A percentile compares a stretch with the other conserved stretches of the same genome.
Evolutionary conservation across 495 filamentous ascomycete genomes (phyloP).

Genomic region (Hypoxylon lenormandii): DNA sequence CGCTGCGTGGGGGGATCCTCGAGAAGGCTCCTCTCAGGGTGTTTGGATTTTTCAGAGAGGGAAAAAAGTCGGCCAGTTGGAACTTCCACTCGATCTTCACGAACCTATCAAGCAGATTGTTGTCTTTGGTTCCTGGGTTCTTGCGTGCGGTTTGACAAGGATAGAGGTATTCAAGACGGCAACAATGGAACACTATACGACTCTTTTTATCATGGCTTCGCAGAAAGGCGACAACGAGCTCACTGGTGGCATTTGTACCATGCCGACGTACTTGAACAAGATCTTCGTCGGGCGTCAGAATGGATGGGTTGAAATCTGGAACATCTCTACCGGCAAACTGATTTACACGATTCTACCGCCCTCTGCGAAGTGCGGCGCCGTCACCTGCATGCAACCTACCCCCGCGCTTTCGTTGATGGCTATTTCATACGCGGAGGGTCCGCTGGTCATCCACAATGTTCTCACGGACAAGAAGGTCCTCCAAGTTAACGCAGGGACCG

Average conservation of each 20-base stretch:
- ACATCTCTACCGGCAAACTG: slow-evolving; percentile 87
- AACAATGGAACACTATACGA: slow-evolving; percentile 91
- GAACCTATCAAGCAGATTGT: slow-evolving; percentile 81
- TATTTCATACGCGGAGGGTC: slow-evolving; percentile 82
- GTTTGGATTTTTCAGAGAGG: slow-evolving; percentile 96
- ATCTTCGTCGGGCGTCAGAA: slow-evolving; percentile 86
- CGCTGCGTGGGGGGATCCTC: slow-evolving; percentile 80
- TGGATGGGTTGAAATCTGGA: slow-evolving; percentile 97
- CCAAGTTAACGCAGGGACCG: slow-evolving; percentile 69
- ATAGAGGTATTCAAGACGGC: slow-evolving; percentile 89
- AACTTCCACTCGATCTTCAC: slow-evolving; percentile 67
- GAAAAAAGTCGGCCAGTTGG: slow-evolving; percentile 82
- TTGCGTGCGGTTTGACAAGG: slow-evolving; percentile 78
- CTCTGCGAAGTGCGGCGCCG: slow-evolving; percentile 72
- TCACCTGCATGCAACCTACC: slow-evolving; percentile 84
- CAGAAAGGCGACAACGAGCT: slow-evolving; percentile 68
- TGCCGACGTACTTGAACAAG: slow-evolving; percentile 97
- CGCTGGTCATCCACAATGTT: slow-evolving; percentile 82
- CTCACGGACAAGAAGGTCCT: slow-evolving; percentile 77
- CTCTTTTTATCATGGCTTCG: slow-evolving; percentile 67
- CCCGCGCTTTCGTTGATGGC: slow-evolving; percentile 87
- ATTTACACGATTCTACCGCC: slow-evolving; percentile 85
- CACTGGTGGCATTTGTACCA: slow-evolving; percentile 77
- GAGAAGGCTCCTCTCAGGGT: slow-evolving; percentile 66
- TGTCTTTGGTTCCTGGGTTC: slow-evolving; percentile 90